These are phyloP conservation scores for Leersia perrieri DNA, from an alignment of 176 grass and related monocot genomes.

Conservation along the genomic window DNA sequence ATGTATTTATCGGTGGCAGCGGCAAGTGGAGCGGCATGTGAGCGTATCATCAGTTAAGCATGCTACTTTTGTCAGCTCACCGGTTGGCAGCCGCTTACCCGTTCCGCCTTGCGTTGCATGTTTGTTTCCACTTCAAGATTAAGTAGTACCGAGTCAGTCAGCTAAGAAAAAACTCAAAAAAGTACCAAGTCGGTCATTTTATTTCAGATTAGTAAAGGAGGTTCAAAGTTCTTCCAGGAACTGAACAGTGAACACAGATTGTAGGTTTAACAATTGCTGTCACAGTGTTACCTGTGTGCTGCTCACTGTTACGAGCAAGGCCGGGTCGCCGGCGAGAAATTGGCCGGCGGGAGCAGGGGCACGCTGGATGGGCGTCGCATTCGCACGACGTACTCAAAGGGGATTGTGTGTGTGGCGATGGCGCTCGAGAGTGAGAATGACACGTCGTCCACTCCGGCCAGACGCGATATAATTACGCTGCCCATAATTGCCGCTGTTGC, in stretches of 20 bases:
- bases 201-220: neutral
- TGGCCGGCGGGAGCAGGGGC: neutral
- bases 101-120: neutral
- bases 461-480: neutral
- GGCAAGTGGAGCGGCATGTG: neutral
- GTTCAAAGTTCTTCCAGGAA: neutral
- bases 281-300: too few relatives aligned
- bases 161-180: too few relatives aligned
- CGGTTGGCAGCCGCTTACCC: neutral
- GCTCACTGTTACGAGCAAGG: neutral
- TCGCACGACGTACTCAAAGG: neutral
- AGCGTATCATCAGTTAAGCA: neutral
- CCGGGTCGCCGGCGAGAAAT: neutral
- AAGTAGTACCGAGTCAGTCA: too few relatives aligned
- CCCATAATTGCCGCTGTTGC: constrained; percentile 3
- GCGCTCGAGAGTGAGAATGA: neutral
- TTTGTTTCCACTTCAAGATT: neutral
- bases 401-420: neutral
- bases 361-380: neutral
- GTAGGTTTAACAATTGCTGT: neutral
- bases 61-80: neutral
- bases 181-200: too few relatives aligned
- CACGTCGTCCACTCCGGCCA: constrained; percentile 16
- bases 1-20: neutral
- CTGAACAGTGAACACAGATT: neutral